Base-by-base conservation (phyloP, 2,329 filamentous ascomycete genomes). In the Aspergillus sp. region DNA sequence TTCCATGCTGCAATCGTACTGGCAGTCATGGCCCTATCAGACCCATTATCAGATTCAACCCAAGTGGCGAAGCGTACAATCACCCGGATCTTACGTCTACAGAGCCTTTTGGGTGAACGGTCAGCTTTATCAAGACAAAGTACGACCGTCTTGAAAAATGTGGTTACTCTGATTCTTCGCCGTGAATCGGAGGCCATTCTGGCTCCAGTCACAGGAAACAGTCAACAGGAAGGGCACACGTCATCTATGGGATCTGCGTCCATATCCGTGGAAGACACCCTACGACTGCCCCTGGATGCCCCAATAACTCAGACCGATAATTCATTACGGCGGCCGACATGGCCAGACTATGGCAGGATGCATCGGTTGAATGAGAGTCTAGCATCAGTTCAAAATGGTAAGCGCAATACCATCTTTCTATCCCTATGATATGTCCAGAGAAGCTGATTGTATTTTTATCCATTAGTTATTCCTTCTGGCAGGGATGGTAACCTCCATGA, bases 1-100 rank as follows among this genome's bases (percentile, higher is more conserved):
- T 81, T 80, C 69, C 79, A 79, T 51, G 76, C 78, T 1, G 75
- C 78, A 6, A 75, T 81, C 25, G 78, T 81, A 11, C 69, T 81
- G 54, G 74, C 77, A 23, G 72, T 80, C 1, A 70, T 77, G 41
- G 77, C 79, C 1, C 68, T 81, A 2, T 77, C 77, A 2, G 73
- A 80, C 30, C 76, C 77, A 0, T 71, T 81, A 1, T 78, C 77
- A 0, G 73, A 79, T 52, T 67, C 70, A 27, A 78, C 79, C 1
- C 79, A 81, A 61, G 72, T 75, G 47, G 73, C 77, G 0, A 81
- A 81, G 59, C 72, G 78, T 36, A 77, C 73, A 7, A 74, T 81
- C 21, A 76, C 77, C 5, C 73, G 78, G 3, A 79, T 78, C n/a
- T 70, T 79, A 36, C 71, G 75, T 15, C 60, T 80, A 1, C 77